phyloP scores from a whole-genome alignment of 2,329 filamentous ascomycete species.

The Hawksworthiomyces lignivorus region DNA sequence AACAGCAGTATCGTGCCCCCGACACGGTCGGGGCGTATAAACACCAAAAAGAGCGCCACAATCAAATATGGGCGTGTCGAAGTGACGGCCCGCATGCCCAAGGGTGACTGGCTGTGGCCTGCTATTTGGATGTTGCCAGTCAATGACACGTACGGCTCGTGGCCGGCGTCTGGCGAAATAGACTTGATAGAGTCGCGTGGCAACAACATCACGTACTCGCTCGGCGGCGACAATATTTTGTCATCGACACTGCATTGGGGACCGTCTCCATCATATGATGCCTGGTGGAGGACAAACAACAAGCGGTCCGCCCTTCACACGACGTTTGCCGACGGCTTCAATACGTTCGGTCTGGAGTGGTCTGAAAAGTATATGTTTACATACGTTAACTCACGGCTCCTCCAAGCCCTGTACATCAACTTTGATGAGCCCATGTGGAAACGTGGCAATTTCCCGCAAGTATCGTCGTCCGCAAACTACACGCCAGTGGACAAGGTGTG shows the following conservation, averaged over 20 bases:
- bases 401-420: constrained; percentile 74
- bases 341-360: constrained; percentile 80
- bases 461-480: constrained; percentile 49
- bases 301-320: constrained; percentile 69
- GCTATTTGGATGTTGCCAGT: constrained; percentile 87
- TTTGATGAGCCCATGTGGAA: constrained; percentile 62
- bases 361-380: constrained; percentile 83
- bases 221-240: constrained; percentile 75
- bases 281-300: constrained; percentile 76
- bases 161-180: constrained; percentile 77
- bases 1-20: constrained; percentile 73
- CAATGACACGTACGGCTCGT: constrained; percentile 62
- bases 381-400: constrained; percentile 70
- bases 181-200: constrained; percentile 76
- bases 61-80: constrained; percentile 80
- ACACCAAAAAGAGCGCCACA: constrained; percentile 59
- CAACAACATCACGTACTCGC: constrained; percentile 68
- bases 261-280: constrained; percentile 62
- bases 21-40: constrained; percentile 69
- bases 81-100: constrained; percentile 66
- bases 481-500: constrained; percentile 57
- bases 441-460: constrained; percentile 58
- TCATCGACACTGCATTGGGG: constrained; percentile 80
- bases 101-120: constrained; percentile 83
- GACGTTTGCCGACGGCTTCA: constrained; percentile 60